Evolutionary conservation across 306 rosid species (phyloP).

Genomic region (Medicago lupulina): DNA sequence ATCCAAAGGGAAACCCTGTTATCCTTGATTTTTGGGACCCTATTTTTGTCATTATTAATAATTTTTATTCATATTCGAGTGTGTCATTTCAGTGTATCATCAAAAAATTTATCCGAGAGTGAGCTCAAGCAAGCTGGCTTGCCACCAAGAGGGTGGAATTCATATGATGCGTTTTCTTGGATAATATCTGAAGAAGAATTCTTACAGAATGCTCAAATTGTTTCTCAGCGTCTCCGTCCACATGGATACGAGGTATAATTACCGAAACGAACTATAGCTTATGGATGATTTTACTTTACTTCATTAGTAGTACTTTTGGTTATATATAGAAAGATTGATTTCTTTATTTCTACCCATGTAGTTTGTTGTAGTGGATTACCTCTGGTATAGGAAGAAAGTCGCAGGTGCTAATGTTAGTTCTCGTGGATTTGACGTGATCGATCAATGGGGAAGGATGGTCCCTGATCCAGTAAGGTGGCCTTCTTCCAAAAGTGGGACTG

Average conservation of each 20-base stretch:
- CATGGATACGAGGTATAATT: slow-evolving; percentile 95
- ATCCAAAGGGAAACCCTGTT: no score
- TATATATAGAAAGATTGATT: slow-evolving; percentile 6
- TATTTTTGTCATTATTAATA: no score
- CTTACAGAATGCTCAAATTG: slow-evolving; percentile 63
- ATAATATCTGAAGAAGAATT: slow-evolving; percentile 78
- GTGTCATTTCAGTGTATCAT: slow-evolving; percentile 59
- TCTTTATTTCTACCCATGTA: slow-evolving; percentile 48
- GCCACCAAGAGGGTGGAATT: slow-evolving; percentile 93
- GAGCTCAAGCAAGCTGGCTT: slow-evolving; percentile 52
- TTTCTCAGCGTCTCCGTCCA: slow-evolving; percentile 59
- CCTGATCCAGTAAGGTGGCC: slow-evolving; percentile 97
- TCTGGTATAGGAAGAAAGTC: slow-evolving; percentile 48
- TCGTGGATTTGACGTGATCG: slow-evolving; percentile 90
- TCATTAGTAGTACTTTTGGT: neutral
- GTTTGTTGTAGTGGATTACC: slow-evolving; percentile 82
- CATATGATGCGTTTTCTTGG: slow-evolving; percentile 47
- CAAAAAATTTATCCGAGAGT: slow-evolving; percentile 43
- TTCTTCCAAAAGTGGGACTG: slow-evolving; percentile 79
- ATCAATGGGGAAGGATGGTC: slow-evolving; percentile 88
- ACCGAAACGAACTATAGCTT: slow-evolving; percentile 10
- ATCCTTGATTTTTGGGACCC: no score
- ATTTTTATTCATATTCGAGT: no score
- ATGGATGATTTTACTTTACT: neutral
- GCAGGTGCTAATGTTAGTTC: slow-evolving; percentile 75